These are phyloP conservation scores for Hypoxylon intermedium DNA, from an alignment of 495 filamentous ascomycete genomes.

Conservation along the genomic window DNA sequence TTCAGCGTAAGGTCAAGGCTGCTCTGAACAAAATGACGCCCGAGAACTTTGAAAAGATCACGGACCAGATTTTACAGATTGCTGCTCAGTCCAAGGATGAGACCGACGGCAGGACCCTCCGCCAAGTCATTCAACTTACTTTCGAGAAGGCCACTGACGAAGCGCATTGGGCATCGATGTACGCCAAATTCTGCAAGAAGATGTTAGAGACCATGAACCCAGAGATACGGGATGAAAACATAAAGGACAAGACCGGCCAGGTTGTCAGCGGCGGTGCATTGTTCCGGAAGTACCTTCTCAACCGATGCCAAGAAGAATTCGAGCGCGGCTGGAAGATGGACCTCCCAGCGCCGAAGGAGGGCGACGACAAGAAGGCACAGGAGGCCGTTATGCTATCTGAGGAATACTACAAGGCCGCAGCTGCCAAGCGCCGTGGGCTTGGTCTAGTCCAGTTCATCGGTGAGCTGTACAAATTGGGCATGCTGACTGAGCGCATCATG, in stretches of 20 bases:
- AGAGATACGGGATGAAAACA: constrained; percentile 93
- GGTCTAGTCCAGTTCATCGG: constrained; percentile 99
- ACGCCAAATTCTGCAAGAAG: constrained; percentile 96
- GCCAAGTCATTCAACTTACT: constrained; percentile 97
- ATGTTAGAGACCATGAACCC: constrained; percentile 96
- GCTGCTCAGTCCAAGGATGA: constrained; percentile 95
- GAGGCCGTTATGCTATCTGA: constrained; percentile 89
- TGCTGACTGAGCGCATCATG: constrained; percentile 99
- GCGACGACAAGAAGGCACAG: constrained; percentile 63
- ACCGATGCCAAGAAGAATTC: constrained; percentile 98
- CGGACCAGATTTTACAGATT: constrained; percentile 90
- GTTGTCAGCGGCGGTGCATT: constrained; percentile 90
- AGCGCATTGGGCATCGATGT: constrained; percentile 98
- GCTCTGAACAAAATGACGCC: constrained; percentile 99
- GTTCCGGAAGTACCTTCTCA: constrained; percentile 98
- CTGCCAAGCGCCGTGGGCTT: constrained; percentile 94
- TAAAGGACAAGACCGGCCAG: constrained; percentile 82
- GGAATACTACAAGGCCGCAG: constrained; percentile 94
- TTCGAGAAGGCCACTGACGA: constrained; percentile 99
- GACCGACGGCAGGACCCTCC: constrained; percentile 88
- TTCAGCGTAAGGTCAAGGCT: constrained; percentile 98
- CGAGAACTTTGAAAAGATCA: constrained; percentile 96
- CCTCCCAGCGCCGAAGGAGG: constrained; percentile 81
- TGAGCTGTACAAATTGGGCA: constrained; percentile 96
- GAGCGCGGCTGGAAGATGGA: constrained; percentile 97